Base-by-base conservation (phyloP, 2,329 filamentous ascomycete species). In the Alternaria triticimaculans region DNA sequence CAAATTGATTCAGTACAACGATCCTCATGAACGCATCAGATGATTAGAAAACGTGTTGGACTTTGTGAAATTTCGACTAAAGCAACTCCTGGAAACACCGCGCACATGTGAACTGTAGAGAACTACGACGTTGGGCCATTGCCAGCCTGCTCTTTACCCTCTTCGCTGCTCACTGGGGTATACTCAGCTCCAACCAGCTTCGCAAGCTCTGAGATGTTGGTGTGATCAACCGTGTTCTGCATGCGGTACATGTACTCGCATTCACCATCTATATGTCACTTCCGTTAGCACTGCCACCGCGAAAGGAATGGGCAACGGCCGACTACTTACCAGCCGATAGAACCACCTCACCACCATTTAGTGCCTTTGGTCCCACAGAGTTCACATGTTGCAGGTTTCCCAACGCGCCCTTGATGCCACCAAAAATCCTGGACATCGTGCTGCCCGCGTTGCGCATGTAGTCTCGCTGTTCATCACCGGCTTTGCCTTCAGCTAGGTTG, bases 171-270 rank as follows among this genome's bases (percentile, higher is more conserved):
- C 7, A 28, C 14, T 5, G 58, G n/a, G 11, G 21, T 56, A 15
- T 23, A 46, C 3, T 62, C 60, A 1, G 50, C 55, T 20, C 60
- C 60, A 53, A 62, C 43, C 6, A 62, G 12, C n/a, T 23, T 50
- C n/a, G 62, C 64, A 44, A 74, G 9, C 12, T 73, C 68, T 2
- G 64, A 49, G 9, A 72, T 60, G 45, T 65, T 68, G 1, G 67
- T 71, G 33, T 74, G 72, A 44, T 74, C 72, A 3, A 73, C 71
- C 2, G 71, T 73, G 21, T 71, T 74, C 46, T 74, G 72, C 72
- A 74, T 74, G 12, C 72, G 66, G 44, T 72, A 67, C 7, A 73
- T 71, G 14, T 69, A 73, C 46, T 74, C 70, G 57, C 70, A 72
- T 11, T 62, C 48, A 1, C 70, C 70, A 55, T 71, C 72, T 72